phyloP scores from a whole-genome alignment of 1,139 yeast species.

The Suzukiozyma palmioleophila region DNA sequence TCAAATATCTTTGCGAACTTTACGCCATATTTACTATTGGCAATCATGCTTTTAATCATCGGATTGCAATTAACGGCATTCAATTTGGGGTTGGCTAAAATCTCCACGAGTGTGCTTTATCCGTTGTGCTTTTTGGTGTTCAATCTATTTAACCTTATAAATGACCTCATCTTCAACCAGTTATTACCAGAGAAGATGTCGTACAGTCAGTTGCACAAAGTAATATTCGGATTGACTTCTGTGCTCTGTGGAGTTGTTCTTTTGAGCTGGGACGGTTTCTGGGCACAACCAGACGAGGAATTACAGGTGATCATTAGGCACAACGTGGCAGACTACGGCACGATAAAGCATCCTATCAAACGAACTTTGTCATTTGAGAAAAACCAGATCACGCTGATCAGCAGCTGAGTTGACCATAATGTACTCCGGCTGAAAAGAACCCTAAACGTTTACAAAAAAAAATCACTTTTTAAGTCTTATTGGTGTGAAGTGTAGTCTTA shows the following conservation, averaged over 20 bases:
- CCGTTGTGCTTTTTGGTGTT: constrained; percentile 85
- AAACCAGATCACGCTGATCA: not conserved
- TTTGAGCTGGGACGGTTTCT: constrained; percentile 40
- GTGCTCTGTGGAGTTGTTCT: constrained; percentile 41
- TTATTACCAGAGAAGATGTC: constrained; percentile 29
- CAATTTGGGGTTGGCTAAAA: constrained; percentile 66
- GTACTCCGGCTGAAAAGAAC: too few species aligned
- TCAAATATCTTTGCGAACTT: constrained; percentile 19
- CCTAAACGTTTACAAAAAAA: too few species aligned
- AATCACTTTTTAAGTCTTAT: too few species aligned
- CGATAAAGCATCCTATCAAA: not conserved
- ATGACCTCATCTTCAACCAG: constrained; percentile 57
- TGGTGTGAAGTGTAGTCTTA: too few species aligned
- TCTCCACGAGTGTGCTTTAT: constrained; percentile 75
- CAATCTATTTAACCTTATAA: constrained; percentile 68
- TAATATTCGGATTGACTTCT: constrained; percentile 32
- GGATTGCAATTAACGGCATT: constrained; percentile 69
- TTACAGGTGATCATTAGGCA: not conserved
- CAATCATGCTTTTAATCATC: constrained; percentile 62
- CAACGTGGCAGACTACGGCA: constrained; percentile 1
- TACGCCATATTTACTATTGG: constrained; percentile 48
- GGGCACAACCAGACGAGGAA: constrained; percentile 20
- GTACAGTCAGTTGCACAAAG: constrained; percentile 28
- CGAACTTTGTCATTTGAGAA: constrained; percentile 1
- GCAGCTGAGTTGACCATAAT: too few species aligned